phyloP scores from a whole-genome alignment of 2,329 filamentous ascomycete species.

The Rhinocladiella mackenziei region DNA sequence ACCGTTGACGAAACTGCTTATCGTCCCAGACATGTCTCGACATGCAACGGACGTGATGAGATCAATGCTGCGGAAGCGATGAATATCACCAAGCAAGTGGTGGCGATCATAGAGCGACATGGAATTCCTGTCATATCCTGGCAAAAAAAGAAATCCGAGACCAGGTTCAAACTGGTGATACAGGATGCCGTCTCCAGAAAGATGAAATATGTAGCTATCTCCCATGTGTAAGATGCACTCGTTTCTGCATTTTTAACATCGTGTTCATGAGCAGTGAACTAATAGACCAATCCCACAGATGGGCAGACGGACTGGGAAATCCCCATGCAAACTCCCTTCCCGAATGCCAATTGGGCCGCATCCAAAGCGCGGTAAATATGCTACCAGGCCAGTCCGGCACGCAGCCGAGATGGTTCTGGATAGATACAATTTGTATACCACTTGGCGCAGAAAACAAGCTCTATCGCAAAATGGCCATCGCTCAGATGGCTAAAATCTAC shows the following conservation, averaged over 20 bases:
- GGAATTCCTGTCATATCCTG: too few relatives aligned
- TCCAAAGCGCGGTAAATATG: neutral
- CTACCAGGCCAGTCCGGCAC: neutral
- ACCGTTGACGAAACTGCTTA: too few relatives aligned
- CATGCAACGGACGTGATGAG: neutral
- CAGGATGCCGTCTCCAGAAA: neutral
- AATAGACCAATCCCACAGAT: neutral
- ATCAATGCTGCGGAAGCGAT: too few relatives aligned
- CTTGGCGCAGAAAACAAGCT: neutral
- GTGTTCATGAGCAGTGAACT: too few relatives aligned
- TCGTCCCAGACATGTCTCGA: neutral
- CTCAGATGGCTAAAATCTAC: neutral
- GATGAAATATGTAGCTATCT: neutral
- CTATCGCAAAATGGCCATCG: neutral
- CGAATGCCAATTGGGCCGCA: neutral
- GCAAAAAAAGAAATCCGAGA: too few relatives aligned
- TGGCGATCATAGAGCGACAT: too few relatives aligned
- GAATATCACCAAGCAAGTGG: too few relatives aligned
- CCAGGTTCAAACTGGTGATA: neutral
- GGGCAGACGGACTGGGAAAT: neutral
- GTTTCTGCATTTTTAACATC: too few relatives aligned
- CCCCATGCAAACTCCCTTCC: neutral
- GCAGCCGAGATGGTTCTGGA: neutral
- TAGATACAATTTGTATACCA: slow-evolving; percentile 1
- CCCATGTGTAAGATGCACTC: neutral